phyloP scores from a whole-genome alignment of 1,139 yeast genomes.

The Pichia sp. region DNA sequence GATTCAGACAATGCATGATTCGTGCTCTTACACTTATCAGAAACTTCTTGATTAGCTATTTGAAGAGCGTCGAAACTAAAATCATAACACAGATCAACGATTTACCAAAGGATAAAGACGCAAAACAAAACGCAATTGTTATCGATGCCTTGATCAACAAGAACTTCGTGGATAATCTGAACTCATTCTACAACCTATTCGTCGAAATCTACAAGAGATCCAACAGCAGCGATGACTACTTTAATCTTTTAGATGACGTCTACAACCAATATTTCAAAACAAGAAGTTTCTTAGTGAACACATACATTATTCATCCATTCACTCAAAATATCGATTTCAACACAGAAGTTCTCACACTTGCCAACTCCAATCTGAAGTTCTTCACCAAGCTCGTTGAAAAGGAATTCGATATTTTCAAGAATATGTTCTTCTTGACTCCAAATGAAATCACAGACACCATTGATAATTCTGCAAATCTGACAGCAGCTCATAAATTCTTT shows the following conservation, averaged over 20 bases:
- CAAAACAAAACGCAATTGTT: slow-evolving; percentile 34
- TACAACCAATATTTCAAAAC: slow-evolving; percentile 59
- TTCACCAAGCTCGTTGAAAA: slow-evolving; percentile 57
- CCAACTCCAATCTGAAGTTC: slow-evolving; percentile 59
- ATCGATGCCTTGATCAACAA: slow-evolving; percentile 59
- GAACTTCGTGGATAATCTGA: slow-evolving; percentile 51
- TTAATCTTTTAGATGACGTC: slow-evolving; percentile 68
- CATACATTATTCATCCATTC: slow-evolving; percentile 43
- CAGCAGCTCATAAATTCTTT: slow-evolving; percentile 52
- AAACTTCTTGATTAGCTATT: slow-evolving; percentile 57
- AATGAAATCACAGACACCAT: slow-evolving; percentile 17
- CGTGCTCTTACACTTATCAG: slow-evolving; percentile 75
- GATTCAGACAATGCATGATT: slow-evolving; percentile 84
- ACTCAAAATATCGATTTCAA: slow-evolving; percentile 29
- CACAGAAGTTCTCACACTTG: slow-evolving; percentile 46
- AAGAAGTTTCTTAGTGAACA: slow-evolving; percentile 47
- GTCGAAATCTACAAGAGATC: slow-evolving; percentile 49
- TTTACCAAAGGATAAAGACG: slow-evolving; percentile 4
- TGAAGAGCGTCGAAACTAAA: slow-evolving; percentile 48
- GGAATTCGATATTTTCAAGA: slow-evolving; percentile 58
- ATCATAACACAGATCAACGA: slow-evolving; percentile 37
- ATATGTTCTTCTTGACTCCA: slow-evolving; percentile 42
- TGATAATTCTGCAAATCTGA: slow-evolving; percentile 28
- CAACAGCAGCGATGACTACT: slow-evolving; percentile 35
- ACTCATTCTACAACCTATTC: slow-evolving; percentile 44